Evolutionary conservation across 495 filamentous ascomycete species (phyloP).

Genomic region (Trichoderma erinaceum): DNA sequence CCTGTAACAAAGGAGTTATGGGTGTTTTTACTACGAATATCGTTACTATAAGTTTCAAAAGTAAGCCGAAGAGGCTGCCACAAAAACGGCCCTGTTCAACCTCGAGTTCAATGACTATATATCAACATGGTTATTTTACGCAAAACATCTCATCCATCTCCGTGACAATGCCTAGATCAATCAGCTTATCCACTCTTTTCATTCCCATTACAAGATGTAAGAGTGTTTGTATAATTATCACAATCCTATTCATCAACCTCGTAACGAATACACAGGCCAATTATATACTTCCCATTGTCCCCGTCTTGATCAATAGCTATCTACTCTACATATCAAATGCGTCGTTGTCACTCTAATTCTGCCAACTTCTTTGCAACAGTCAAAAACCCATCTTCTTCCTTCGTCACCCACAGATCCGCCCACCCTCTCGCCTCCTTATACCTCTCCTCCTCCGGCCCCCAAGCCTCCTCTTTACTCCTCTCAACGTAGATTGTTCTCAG

Average conservation of each 20-base stretch:
- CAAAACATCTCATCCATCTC: not conserved
- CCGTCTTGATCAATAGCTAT: not conserved
- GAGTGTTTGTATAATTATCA: too few species aligned
- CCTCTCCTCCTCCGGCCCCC: conserved; percentile 43
- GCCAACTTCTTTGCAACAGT: conserved; percentile 45
- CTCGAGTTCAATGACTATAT: not conserved
- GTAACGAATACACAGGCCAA: not conserved
- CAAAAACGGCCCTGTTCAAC: too few species aligned
- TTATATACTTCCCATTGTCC: not conserved
- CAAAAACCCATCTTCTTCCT: conserved; percentile 46
- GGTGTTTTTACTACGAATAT: too few species aligned
- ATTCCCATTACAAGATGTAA: too few species aligned
- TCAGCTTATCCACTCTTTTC: too few species aligned
- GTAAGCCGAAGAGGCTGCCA: too few species aligned
- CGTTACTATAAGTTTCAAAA: too few species aligned
- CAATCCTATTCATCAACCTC: too few species aligned
- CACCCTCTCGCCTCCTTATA: conserved; percentile 50
- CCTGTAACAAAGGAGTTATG: too few species aligned
- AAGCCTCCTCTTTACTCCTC: conserved; percentile 58
- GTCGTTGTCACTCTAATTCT: not conserved
- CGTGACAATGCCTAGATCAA: too few species aligned
- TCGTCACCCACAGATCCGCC: conserved; percentile 57
- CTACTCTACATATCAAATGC: not conserved
- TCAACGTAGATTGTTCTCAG: conserved; percentile 73
- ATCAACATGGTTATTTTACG: not conserved